Percentiles rank a stretch among this genome's conserved stretches.
phyloP scores from a whole-genome alignment of 1,284 basidiomycete species.

The Moesziomyces globuligerus region DNA sequence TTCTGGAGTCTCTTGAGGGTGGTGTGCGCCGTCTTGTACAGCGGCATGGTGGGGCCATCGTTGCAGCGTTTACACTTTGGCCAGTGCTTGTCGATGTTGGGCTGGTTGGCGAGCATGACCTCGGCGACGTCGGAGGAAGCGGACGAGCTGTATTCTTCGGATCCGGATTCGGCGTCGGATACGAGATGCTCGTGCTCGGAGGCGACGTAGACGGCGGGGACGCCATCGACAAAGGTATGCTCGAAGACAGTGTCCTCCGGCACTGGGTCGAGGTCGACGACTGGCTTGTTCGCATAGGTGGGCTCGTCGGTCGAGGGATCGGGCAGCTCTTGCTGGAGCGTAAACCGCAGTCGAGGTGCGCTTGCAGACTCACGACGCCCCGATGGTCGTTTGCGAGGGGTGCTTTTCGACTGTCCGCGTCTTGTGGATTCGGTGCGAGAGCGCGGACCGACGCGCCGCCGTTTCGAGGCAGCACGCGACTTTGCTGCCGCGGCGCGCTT shows the following conservation, averaged over 20 bases:
- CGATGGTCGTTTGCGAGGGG: conserved; percentile 7
- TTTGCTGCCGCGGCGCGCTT: conserved; percentile 9
- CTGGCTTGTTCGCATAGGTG: neutral
- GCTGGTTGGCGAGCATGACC: conserved; percentile 10
- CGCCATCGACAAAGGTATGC: conserved; percentile 18
- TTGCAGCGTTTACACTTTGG: conserved; percentile 32
- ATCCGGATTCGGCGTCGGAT: conserved; percentile 12
- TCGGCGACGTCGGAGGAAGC: conserved; percentile 16
- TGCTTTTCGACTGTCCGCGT: conserved; percentile 1
- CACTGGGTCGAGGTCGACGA: conserved; percentile 13
- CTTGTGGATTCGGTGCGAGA: neutral
- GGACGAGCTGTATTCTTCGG: neutral
- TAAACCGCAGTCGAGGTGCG: conserved; percentile 33
- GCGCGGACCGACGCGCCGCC: conserved; percentile 10
- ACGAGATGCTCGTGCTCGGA: conserved; percentile 9
- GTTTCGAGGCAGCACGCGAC: conserved; percentile 5
- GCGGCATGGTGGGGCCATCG: conserved; percentile 25
- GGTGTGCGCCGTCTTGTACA: conserved; percentile 27
- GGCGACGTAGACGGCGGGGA: conserved; percentile 8
- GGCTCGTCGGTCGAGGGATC: conserved; percentile 18
- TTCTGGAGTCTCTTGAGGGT: conserved; percentile 22
- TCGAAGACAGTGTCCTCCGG: neutral
- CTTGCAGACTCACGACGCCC: neutral
- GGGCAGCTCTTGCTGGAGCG: conserved; percentile 30
- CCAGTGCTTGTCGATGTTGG: conserved; percentile 37